These are phyloP conservation scores for Xanthoconium stramineum DNA, from an alignment of 768 basidiomycete species.

Conservation along the genomic window DNA sequence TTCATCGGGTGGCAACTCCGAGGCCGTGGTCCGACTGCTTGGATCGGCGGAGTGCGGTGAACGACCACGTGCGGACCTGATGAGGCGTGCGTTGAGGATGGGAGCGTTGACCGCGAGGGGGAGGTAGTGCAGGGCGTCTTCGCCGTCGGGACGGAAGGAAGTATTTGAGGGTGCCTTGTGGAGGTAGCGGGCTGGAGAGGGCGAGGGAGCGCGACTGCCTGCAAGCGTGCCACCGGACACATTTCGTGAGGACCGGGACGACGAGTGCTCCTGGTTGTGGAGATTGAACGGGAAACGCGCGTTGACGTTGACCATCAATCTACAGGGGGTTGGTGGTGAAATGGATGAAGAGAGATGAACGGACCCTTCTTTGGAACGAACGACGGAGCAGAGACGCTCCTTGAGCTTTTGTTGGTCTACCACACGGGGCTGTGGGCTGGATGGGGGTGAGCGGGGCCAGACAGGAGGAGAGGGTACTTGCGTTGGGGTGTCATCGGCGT, in stretches of 20 bases:
- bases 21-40: not conserved
- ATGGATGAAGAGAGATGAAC: slow-evolving; percentile 12
- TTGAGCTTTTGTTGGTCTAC: slow-evolving; percentile 50
- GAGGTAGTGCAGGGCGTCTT: slow-evolving; percentile 14
- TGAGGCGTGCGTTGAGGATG: slow-evolving; percentile 26
- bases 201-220: slow-evolving; percentile 20
- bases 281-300: slow-evolving; percentile 61
- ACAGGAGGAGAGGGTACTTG: slow-evolving; percentile 6
- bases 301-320: slow-evolving; percentile 71
- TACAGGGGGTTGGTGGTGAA: slow-evolving; percentile 22
- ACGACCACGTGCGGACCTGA: slow-evolving; percentile 26
- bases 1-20: not conserved
- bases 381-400: slow-evolving; percentile 51
- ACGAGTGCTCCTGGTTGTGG: slow-evolving; percentile 29
- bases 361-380: slow-evolving; percentile 60
- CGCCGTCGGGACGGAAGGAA: slow-evolving; percentile 20
- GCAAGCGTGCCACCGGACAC: slow-evolving; percentile 30
- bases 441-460: not conserved
- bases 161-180: slow-evolving; percentile 22
- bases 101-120: slow-evolving; percentile 4
- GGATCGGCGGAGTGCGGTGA: slow-evolving; percentile 14
- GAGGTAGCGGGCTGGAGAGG: slow-evolving; percentile 17
- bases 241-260: slow-evolving; percentile 31
- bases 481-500: slow-evolving; percentile 24
- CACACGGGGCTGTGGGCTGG: slow-evolving; percentile 30